A percentile compares a stretch with the other conserved stretches of the same genome.
Conservation (phyloP, 2,329 filamentous ascomycete genomes). For the Botrytis byssoidea region DNA sequence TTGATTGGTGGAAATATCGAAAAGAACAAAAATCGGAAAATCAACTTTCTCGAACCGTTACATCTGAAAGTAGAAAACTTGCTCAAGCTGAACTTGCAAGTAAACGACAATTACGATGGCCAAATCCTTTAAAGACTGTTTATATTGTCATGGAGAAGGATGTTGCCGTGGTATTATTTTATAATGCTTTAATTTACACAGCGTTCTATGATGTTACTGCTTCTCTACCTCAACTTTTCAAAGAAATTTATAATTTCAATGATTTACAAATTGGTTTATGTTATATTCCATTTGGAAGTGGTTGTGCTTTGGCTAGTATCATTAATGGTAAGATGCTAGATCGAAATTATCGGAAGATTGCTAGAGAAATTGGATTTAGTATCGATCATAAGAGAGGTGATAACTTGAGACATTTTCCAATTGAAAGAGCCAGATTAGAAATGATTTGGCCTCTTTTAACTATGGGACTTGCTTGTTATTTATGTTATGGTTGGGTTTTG, state of each 20-base stretch:
- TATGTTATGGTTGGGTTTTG: constrained; percentile 59
- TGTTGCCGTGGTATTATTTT: constrained; percentile 52
- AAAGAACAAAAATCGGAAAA: constrained; percentile 32
- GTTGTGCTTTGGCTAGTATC: constrained; percentile 51
- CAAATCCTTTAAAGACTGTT: constrained; percentile 57
- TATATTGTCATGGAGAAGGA: constrained; percentile 57
- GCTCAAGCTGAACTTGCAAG: constrained; percentile 41
- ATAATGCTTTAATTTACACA: constrained; percentile 55
- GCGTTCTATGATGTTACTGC: constrained; percentile 54
- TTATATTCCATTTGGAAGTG: constrained; percentile 47
- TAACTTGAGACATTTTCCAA: constrained; percentile 40
- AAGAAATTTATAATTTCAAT: constrained; percentile 38
- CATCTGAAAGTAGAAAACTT: constrained; percentile 38
- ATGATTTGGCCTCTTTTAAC: constrained; percentile 54
- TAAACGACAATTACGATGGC: constrained; percentile 49
- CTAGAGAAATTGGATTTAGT: constrained; percentile 57
- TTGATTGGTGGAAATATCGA: constrained; percentile 45
- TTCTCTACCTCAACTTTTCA: constrained; percentile 50
- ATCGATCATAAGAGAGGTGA: constrained; percentile 56
- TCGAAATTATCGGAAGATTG: constrained; percentile 68
- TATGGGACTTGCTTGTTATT: constrained; percentile 52
- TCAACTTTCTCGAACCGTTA: constrained; percentile 33
- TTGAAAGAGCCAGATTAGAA: constrained; percentile 48
- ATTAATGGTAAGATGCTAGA: constrained; percentile 58
- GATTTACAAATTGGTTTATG: constrained; percentile 39